Percentiles rank a stretch among this genome's conserved stretches.
phyloP scores from a whole-genome alignment of 2,329 filamentous ascomycete genomes.

The Pseudopyricularia javanii region DNA sequence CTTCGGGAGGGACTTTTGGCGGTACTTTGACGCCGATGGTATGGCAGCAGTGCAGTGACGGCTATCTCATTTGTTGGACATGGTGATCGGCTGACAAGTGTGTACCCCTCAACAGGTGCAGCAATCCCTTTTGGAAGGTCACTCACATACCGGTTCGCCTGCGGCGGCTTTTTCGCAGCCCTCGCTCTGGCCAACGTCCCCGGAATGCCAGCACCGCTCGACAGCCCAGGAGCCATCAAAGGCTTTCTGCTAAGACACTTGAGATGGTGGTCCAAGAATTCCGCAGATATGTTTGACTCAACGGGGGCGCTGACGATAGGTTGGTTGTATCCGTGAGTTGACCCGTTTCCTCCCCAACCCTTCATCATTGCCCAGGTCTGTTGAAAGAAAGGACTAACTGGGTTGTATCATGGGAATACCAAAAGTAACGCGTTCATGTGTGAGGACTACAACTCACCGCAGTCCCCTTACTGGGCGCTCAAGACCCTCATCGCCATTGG shows the following conservation, averaged over 20 bases:
- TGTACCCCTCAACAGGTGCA: constrained; percentile 15
- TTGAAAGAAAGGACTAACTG: neutral
- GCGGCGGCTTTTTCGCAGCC: constrained; percentile 28
- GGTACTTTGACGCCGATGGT: constrained; percentile 27
- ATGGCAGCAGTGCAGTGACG: neutral
- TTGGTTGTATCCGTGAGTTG: constrained; percentile 10
- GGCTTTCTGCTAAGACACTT: constrained; percentile 29
- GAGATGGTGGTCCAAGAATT: constrained; percentile 23
- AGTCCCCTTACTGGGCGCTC: constrained; percentile 41
- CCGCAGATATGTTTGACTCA: constrained; percentile 21
- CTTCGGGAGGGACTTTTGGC: constrained; percentile 24
- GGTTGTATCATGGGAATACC: neutral
- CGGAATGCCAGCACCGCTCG: constrained; percentile 19
- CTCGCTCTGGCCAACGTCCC: constrained; percentile 21
- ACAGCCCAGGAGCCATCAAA: constrained; percentile 22
- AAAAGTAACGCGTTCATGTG: constrained; percentile 36
- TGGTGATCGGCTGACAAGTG: neutral
- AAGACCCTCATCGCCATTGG: constrained; percentile 33
- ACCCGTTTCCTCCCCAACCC: no score
- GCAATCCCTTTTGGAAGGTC: constrained; percentile 31
- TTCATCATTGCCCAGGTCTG: neutral
- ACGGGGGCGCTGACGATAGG: constrained; percentile 31
- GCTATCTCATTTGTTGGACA: no score
- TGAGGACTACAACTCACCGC: constrained; percentile 45
- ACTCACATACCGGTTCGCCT: constrained; percentile 31